Evolutionary conservation across 1,139 yeast genomes (phyloP), one percentile per base, ranked within the genome.

Genomic region (Pichia cactophila): DNA sequence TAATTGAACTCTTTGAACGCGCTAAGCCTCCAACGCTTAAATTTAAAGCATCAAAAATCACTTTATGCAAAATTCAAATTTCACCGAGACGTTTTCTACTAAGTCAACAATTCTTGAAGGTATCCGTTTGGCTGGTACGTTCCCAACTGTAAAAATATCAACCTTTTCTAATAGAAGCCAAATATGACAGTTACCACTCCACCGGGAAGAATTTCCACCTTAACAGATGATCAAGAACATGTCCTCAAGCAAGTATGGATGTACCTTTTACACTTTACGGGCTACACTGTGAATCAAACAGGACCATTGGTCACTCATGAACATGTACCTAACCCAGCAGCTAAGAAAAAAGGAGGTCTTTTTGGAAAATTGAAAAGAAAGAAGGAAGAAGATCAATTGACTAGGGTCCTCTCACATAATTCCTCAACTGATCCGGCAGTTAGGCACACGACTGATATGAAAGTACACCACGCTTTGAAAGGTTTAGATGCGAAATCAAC

Each of bases 241-340:
- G 72, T 72, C 40, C 72, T 88, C 58, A 87, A 87, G 66, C 90
- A 86, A 61, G 73, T 81, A 46, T 85, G 94, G 92, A 80, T 85
- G 40, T 76, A 80, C 54, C 61, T 83, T 44, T 68, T 86, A 53
- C 77, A 75, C 50, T 78, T 73, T 49, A 74, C 81, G 70, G 92
- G 88, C 4, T 73, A 80, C 49, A 43, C 51, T 50, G 46, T 62
- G 54, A 44, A 52, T 58, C 58, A 59, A 14, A 50, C 57, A n/a
- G 56, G 63, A 35, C 59, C 59, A 28, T 57, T 63, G 1, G 43
- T 51, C 12, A 50, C 47, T 45, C 42, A 54, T 42, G 33, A 23
- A n/a, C 28, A 17, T 17, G 33, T 26, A 29, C 20, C 33, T 3
- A 23, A 17, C 10, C 28, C 42, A 28, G 41, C 29, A 39, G 33